These are phyloP conservation scores for Tilletia indica DNA, from an alignment of 1,284 basidiomycete genomes.

Conservation along the genomic window DNA sequence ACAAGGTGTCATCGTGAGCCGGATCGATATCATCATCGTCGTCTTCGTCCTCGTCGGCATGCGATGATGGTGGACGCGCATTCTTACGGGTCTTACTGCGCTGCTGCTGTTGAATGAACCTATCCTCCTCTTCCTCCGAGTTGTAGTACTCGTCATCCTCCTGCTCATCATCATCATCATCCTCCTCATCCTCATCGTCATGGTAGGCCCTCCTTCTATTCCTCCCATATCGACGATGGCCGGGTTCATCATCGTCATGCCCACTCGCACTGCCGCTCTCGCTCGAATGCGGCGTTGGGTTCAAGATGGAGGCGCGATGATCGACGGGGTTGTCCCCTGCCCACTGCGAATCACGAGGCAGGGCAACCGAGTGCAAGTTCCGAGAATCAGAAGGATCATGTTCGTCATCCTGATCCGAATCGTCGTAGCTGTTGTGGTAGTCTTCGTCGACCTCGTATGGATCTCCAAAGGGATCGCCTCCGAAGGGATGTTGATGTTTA, in stretches of 20 bases:
- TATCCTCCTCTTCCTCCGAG: slow-evolving; percentile 17
- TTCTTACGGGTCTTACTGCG: background rate
- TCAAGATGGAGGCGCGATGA: background rate
- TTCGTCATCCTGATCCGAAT: background rate
- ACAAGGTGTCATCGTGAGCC: background rate
- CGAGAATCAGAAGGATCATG: slow-evolving; percentile 1
- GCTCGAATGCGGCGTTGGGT: background rate
- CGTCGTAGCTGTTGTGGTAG: background rate
- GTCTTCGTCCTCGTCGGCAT: slow-evolving; percentile 17
- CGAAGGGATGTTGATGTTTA: background rate
- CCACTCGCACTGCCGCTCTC: background rate
- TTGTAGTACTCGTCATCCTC: slow-evolving; percentile 20
- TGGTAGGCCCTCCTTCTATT: background rate
- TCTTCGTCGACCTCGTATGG: slow-evolving; percentile 10
- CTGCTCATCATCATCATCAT: slow-evolving; percentile 19
- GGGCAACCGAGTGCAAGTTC: slow-evolving; percentile 2
- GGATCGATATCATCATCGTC: slow-evolving; percentile 19
- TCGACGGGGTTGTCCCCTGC: background rate
- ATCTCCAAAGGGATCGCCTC: slow-evolving; percentile 10
- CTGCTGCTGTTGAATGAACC: background rate
- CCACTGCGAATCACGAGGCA: background rate
- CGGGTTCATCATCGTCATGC: background rate
- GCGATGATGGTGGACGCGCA: slow-evolving; percentile 9
- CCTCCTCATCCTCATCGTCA: background rate
- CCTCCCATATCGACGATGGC: background rate